Conservation (phyloP, 352 stramenopile genomes). For the Pythium monospermum region DNA sequence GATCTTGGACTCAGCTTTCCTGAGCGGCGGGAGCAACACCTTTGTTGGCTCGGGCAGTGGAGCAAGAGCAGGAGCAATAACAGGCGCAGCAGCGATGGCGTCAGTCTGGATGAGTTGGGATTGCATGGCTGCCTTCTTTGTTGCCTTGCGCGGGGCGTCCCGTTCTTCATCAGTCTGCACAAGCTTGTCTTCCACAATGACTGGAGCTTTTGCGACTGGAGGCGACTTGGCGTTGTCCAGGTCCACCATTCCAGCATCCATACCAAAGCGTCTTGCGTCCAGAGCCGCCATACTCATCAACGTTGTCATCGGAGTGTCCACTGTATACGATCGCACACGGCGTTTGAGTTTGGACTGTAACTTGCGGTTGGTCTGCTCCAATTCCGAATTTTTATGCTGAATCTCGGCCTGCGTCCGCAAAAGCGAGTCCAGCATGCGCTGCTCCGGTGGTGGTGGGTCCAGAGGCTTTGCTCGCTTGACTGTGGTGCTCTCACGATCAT, state of each 20-base stretch:
- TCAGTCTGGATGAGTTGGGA: conserved; percentile 32
- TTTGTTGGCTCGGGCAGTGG: conserved; percentile 5
- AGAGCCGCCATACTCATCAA: conserved; percentile 55
- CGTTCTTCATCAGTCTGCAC: conserved; percentile 56
- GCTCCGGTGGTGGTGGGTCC: conserved; percentile 33
- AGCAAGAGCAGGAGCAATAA: background rate
- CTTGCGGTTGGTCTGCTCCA: conserved; percentile 60
- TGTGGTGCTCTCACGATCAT: conserved; percentile 5
- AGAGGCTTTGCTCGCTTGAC: conserved; percentile 1
- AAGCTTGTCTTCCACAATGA: conserved; percentile 38
- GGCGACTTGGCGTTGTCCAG: background rate
- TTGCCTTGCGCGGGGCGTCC: background rate
- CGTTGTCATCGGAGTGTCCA: conserved; percentile 16
- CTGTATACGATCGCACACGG: conserved; percentile 25
- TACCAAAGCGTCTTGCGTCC: conserved; percentile 58
- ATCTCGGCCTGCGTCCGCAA: conserved; percentile 51
- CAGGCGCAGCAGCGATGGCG: background rate
- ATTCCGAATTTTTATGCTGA: conserved; percentile 51
- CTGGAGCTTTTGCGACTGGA: conserved; percentile 1
- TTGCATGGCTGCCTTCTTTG: background rate
- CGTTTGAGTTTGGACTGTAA: conserved; percentile 43
- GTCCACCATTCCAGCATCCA: conserved; percentile 34
- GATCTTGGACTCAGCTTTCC: conserved; percentile 1
- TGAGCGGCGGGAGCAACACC: background rate
- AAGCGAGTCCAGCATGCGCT: conserved; percentile 60